Evolutionary conservation across 2,329 filamentous ascomycete species (phyloP).

Genomic region (Aspergillus terreus): DNA sequence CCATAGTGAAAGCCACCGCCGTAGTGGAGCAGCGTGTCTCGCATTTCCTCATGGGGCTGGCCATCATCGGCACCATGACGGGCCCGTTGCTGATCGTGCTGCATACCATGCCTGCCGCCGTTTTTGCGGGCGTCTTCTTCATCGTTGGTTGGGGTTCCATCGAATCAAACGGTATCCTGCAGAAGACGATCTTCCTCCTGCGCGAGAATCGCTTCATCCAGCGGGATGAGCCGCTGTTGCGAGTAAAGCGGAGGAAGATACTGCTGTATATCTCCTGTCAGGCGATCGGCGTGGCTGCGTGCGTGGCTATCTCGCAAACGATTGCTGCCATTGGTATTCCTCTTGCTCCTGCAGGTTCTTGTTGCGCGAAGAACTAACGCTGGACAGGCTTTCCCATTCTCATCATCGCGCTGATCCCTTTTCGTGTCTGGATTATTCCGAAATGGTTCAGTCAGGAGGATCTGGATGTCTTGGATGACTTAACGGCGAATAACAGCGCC

Average conservation of each 20-base stretch:
- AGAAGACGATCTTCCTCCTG: conserved; percentile 64
- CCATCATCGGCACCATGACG: conserved; percentile 73
- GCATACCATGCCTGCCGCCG: conserved; percentile 70
- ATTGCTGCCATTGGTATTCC: conserved; percentile 51
- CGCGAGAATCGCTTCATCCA: conserved; percentile 59
- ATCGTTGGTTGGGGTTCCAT: conserved; percentile 76
- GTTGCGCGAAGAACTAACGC: not conserved
- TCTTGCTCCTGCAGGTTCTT: not conserved
- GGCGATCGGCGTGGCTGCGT: conserved; percentile 49
- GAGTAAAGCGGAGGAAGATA: conserved; percentile 45
- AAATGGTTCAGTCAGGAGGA: conserved; percentile 49
- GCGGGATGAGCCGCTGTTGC: conserved; percentile 45
- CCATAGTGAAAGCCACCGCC: conserved; percentile 34
- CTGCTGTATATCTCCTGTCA: conserved; percentile 51
- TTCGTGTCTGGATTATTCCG: conserved; percentile 50
- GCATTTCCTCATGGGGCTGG: conserved; percentile 70
- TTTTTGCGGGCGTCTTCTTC: conserved; percentile 74
- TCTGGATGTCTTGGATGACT: conserved; percentile 49
- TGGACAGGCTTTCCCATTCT: conserved; percentile 52
- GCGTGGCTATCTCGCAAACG: conserved; percentile 58
- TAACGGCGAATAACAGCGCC: conserved; percentile 52
- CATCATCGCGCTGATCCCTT: conserved; percentile 54
- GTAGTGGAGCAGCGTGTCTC: conserved; percentile 67
- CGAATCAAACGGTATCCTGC: conserved; percentile 67
- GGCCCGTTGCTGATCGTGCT: conserved; percentile 67